These are phyloP conservation scores for Botrytis deweyae DNA, from an alignment of 2,329 filamentous ascomycete genomes.

Conservation along the genomic window DNA sequence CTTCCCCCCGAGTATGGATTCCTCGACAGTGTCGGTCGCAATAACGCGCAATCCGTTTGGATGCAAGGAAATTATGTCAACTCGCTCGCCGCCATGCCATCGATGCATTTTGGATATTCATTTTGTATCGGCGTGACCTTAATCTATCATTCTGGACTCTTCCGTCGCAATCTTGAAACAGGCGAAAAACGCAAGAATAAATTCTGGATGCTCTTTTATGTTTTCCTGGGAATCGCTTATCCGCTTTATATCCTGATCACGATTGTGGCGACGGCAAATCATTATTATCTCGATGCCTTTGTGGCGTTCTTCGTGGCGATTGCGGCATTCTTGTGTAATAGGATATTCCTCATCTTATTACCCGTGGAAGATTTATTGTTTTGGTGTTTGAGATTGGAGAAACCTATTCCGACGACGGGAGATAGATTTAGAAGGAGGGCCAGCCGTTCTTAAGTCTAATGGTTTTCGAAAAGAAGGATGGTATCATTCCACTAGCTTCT, in stretches of 20 bases:
- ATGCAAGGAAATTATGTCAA: slow-evolving; percentile 52
- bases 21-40: slow-evolving; percentile 50
- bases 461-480: too few relatives aligned
- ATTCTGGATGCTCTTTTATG: slow-evolving; percentile 47
- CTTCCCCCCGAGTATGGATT: slow-evolving; percentile 51
- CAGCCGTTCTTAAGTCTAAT: background rate
- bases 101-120: slow-evolving; percentile 55
- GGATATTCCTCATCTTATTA: slow-evolving; percentile 49
- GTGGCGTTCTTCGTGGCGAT: slow-evolving; percentile 48
- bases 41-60: slow-evolving; percentile 51
- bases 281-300: slow-evolving; percentile 53
- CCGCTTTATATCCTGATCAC: slow-evolving; percentile 48
- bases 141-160: slow-evolving; percentile 53
- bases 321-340: slow-evolving; percentile 48
- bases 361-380: slow-evolving; percentile 51
- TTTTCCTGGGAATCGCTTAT: slow-evolving; percentile 46
- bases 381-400: slow-evolving; percentile 49
- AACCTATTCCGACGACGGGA: slow-evolving; percentile 51
- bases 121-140: slow-evolving; percentile 54
- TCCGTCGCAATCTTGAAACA: slow-evolving; percentile 40
- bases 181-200: slow-evolving; percentile 45
- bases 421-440: slow-evolving; percentile 33
- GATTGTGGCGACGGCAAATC: slow-evolving; percentile 55
- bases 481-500: too few relatives aligned
- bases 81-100: slow-evolving; percentile 51